phyloP scores from a whole-genome alignment of 192 early-diverging fungal genomes.

The Linnemannia hyalina region DNA sequence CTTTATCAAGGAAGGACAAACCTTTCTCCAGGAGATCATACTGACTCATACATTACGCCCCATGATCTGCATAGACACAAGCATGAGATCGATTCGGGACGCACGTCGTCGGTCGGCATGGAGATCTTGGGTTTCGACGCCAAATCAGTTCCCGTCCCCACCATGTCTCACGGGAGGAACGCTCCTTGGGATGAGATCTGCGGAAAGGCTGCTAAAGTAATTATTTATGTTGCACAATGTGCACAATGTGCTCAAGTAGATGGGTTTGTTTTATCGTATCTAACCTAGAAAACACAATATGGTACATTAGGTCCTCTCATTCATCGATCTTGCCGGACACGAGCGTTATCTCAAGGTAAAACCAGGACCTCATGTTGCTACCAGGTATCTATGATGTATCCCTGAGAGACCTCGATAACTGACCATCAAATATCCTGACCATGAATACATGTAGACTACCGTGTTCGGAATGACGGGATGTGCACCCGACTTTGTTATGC shows the following conservation, averaged over 20 bases:
- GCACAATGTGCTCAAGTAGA: not conserved
- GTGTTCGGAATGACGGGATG: conserved; percentile 96
- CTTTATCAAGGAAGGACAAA: no score
- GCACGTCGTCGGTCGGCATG: conserved; percentile 90
- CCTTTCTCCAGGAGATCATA: not conserved
- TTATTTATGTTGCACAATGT: conserved; percentile 3
- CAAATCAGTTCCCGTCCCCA: conserved; percentile 70
- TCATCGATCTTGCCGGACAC: conserved; percentile 88
- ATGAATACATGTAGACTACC: conserved; percentile 72
- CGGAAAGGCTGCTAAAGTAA: conserved; percentile 78
- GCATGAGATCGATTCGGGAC: conserved; percentile 91
- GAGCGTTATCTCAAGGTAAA: conserved; percentile 91
- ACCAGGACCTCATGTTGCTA: not conserved
- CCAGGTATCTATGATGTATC: not conserved
- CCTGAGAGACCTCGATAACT: not conserved
- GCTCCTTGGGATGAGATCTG: conserved; percentile 91
- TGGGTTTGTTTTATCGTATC: not conserved
- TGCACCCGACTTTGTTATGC: conserved; percentile 93
- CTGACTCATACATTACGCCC: not conserved
- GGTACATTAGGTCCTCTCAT: conserved; percentile 51
- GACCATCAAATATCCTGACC: not conserved
- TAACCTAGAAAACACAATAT: not conserved
- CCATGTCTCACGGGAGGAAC: conserved; percentile 67
- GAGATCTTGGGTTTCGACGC: conserved; percentile 93
- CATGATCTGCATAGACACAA: conserved; percentile 68